These are phyloP conservation scores for Skeletonema potamos DNA, from an alignment of 108 stramenopile species.

Conservation along the genomic window DNA sequence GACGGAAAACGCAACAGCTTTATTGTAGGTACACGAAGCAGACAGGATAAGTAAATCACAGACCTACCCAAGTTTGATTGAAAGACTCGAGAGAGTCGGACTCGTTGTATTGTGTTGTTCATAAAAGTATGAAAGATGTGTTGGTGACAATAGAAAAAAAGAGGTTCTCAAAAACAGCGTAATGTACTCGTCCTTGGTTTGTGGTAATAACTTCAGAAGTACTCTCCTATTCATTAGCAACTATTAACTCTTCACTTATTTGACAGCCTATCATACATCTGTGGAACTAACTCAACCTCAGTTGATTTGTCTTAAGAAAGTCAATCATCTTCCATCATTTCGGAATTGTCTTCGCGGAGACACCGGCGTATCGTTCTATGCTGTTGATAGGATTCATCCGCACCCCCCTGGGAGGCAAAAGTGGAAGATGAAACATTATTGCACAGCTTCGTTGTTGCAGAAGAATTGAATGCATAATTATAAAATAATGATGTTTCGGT, in stretches of 20 bases:
- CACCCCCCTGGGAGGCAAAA: neutral
- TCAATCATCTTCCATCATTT: slow-evolving; percentile 45
- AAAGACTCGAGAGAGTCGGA: no score
- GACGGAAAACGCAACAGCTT: no score
- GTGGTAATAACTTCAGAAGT: neutral
- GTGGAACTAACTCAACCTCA: neutral
- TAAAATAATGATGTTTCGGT: neutral
- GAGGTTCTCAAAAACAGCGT: neutral
- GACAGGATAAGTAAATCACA: no score
- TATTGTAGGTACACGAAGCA: no score
- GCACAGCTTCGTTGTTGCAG: neutral
- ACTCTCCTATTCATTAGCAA: neutral
- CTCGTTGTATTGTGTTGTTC: no score
- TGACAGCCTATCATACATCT: neutral
- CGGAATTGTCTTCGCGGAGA: slow-evolving; percentile 34
- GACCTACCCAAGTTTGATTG: no score
- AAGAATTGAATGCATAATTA: neutral
- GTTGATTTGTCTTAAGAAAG: neutral
- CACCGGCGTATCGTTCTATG: slow-evolving; percentile 37
- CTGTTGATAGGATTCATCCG: slow-evolving; percentile 18
- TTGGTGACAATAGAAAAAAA: no score
- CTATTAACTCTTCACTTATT: neutral
- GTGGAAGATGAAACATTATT: neutral
- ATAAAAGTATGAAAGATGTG: no score
- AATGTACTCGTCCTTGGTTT: neutral